Evolutionary conservation across 257 asterid genomes (phyloP).

Genomic region (Plectranthus barbatus): DNA sequence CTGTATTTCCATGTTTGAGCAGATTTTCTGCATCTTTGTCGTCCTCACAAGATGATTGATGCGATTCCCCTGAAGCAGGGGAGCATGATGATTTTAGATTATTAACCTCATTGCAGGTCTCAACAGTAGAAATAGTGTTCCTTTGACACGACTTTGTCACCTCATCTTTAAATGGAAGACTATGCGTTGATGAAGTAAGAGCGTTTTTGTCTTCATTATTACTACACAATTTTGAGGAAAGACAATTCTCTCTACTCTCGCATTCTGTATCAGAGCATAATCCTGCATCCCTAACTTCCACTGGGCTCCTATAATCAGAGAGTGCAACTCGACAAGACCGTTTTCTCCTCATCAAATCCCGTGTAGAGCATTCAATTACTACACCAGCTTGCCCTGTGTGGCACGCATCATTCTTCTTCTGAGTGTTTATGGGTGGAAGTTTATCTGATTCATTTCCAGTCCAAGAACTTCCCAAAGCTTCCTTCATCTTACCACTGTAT

Average conservation of each 20-base stretch:
- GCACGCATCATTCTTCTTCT: conserved; percentile 19
- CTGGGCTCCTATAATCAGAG: conserved; percentile 28
- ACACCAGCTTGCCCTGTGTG: conserved; percentile 26
- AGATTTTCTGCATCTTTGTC: conserved; percentile 11
- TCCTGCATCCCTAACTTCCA: conserved; percentile 22
- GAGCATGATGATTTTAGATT: conserved; percentile 16
- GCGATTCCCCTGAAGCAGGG: conserved; percentile 21
- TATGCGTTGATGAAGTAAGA: conserved; percentile 18
- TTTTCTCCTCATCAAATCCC: conserved; percentile 86
- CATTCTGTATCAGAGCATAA: conserved; percentile 24
- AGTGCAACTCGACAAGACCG: conserved; percentile 47
- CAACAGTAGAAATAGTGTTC: conserved; percentile 16
- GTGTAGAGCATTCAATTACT: conserved; percentile 52
- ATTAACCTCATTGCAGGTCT: conserved; percentile 18
- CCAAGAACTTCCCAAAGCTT: conserved; percentile 21
- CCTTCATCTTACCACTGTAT: conserved; percentile 20
- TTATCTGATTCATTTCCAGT: conserved; percentile 29
- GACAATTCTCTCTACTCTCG: conserved; percentile 19
- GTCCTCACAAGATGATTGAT: conserved; percentile 25
- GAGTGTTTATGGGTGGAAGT: conserved; percentile 19
- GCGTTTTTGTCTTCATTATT: conserved; percentile 19
- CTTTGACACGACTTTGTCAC: conserved; percentile 24
- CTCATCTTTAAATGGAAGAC: conserved; percentile 19
- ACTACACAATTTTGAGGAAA: conserved; percentile 14
- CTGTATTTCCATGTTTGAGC: conserved; percentile 14